Evolutionary conservation across 768 basidiomycete genomes (phyloP), one percentile per base, ranked within the genome.

Genomic region (Tylopilus balloui): DNA sequence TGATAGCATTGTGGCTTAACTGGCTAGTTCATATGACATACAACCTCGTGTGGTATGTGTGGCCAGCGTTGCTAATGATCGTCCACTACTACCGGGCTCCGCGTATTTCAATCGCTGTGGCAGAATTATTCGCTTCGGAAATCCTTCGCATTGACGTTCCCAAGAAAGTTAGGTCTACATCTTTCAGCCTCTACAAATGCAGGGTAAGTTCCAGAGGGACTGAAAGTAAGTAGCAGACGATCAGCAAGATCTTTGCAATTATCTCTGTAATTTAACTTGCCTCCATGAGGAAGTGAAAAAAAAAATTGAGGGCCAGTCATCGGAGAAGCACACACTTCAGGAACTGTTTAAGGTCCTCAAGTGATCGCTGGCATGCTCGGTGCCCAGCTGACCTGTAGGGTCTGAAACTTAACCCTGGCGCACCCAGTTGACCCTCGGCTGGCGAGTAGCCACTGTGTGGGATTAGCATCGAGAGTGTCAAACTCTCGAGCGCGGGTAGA

Each of bases 281-380:
- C 34, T 34, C 29, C 25, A n/a, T n/a, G n/a, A n/a, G n/a, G n/a
- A n/a, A n/a, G n/a, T 23, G 36, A 11, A 41, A 48, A 10, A 25
- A n/a, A 23, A 27, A 35, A 15, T 36, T 19, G 17, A 32, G 19
- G 4, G 39, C 45, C 42, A 15, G 50, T 57, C 55, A 56, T 45
- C 50, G 43, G 25, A 78, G 78, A 15, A 87, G 62, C 25, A 75
- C 78, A 52, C 73, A 78, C 62, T 77, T 78, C 50, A 95, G 71
- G 81, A 89, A 94, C 13, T 61, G 69, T 57, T 76, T 79, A 58
- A 94, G 64, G 59, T 93, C 85, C 29, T 76, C 72, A 35, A 92
- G 70, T 60, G 92, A 90, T 66, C 79, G 60, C 41, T 73, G 71
- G 48, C 72, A 76, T 14, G 84, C 78, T 34, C 78, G 76, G 58